These are phyloP conservation scores for Juncus effusus DNA, from an alignment of 176 grass and related monocot genomes.

Conservation along the genomic window DNA sequence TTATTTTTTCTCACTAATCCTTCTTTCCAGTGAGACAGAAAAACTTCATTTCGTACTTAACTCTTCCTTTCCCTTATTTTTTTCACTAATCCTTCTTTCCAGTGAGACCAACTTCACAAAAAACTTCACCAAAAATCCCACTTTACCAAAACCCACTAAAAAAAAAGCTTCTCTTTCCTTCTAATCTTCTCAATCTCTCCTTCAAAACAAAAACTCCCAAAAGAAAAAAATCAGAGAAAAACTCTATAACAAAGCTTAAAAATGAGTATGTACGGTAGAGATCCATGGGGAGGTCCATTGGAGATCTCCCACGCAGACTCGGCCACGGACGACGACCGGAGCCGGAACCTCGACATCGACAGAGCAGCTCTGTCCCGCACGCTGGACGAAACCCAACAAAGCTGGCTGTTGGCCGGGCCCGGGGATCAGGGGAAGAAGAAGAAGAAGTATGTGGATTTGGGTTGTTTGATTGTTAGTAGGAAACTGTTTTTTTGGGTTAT, in stretches of 20 bases:
- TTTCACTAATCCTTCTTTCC: neutral
- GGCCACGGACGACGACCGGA: slow-evolving; percentile 91
- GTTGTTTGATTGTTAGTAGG: slow-evolving; percentile 80
- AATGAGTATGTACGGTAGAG: slow-evolving; percentile 95
- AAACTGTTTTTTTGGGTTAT: slow-evolving; percentile 73
- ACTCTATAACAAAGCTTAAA: neutral
- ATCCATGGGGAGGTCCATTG: slow-evolving; percentile 89
- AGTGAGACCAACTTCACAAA: neutral
- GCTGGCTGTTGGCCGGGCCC: slow-evolving; percentile 83
- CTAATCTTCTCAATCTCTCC: neutral
- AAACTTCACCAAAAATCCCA: slow-evolving; percentile 18
- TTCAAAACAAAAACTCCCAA: neutral
- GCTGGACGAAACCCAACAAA: slow-evolving; percentile 95
- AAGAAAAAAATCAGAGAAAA: neutral
- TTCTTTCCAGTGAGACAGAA: slow-evolving; percentile 3
- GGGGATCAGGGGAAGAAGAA: slow-evolving; percentile 71
- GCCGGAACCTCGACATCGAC: slow-evolving; percentile 88
- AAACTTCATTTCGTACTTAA: too few species aligned
- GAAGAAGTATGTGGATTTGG: slow-evolving; percentile 88
- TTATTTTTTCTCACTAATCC: slow-evolving; percentile 12
- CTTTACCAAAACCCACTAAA: slow-evolving; percentile 19
- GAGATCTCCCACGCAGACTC: slow-evolving; percentile 75
- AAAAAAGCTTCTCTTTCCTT: neutral
- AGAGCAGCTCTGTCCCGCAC: slow-evolving; percentile 66
- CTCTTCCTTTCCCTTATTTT: too few species aligned